These are phyloP conservation scores for Physcomitrium patens DNA, from an alignment of 225 moss, liverwort and hornwort genomes.

Conservation along the genomic window DNA sequence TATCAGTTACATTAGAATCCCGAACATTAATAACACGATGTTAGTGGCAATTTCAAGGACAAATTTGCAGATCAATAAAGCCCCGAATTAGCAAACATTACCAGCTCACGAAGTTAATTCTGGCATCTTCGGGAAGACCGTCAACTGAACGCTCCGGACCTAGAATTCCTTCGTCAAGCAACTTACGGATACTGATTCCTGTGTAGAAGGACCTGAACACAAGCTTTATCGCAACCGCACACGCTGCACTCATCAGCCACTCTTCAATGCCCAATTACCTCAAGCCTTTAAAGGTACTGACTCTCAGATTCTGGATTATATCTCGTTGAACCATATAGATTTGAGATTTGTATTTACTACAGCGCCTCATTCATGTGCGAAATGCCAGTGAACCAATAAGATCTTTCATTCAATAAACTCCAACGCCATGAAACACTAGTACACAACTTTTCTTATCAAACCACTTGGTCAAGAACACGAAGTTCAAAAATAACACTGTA, in stretches of 20 bases:
- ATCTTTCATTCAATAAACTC: background rate
- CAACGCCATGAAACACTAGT: background rate
- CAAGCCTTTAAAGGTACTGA: background rate
- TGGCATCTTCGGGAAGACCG: conserved; percentile 71
- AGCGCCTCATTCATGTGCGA: no score
- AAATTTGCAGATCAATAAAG: background rate
- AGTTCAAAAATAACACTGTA: background rate
- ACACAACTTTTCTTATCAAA: background rate
- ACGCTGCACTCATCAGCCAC: conserved; percentile 40
- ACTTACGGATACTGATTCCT: conserved; percentile 70
- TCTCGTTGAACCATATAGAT: no score
- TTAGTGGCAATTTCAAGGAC: background rate
- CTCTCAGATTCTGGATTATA: no score
- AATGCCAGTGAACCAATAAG: background rate
- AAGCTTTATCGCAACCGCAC: conserved; percentile 68
- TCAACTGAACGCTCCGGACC: conserved; percentile 61
- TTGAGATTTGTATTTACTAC: no score
- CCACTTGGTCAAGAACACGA: conserved; percentile 6
- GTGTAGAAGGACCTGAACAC: conserved; percentile 92
- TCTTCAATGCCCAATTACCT: background rate
- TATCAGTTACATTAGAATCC: conserved; percentile 22
- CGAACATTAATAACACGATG: background rate
- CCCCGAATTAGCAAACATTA: conserved; percentile 31
- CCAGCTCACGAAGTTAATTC: conserved; percentile 89
- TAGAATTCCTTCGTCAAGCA: conserved; percentile 61